A percentile compares a stretch with the other conserved stretches of the same genome.
phyloP scores from a whole-genome alignment of 2,329 filamentous ascomycete genomes.

The Alternaria hordeiaustralica region DNA sequence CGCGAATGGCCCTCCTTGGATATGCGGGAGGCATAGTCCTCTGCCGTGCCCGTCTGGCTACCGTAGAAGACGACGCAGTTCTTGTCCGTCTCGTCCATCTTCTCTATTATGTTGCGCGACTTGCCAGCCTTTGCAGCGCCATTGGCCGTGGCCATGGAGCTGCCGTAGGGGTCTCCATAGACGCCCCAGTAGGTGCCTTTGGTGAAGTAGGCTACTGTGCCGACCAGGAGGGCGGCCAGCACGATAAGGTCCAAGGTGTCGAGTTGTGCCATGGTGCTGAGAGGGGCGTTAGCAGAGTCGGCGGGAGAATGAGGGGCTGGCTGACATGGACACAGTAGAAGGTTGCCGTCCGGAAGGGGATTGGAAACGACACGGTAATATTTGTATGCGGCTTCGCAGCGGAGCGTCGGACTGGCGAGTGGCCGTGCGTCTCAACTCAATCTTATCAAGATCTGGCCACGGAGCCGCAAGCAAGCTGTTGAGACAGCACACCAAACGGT shows the following conservation, averaged over 20 bases:
- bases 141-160: slow-evolving; percentile 70
- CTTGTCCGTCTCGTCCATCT: slow-evolving; percentile 93
- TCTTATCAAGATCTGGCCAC: not conserved
- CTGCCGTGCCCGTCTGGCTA: slow-evolving; percentile 96
- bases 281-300: slow-evolving; percentile 16
- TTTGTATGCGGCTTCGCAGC: slow-evolving; percentile 26
- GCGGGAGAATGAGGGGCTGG: slow-evolving; percentile 20
- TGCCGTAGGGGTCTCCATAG: slow-evolving; percentile 85
- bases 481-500: not conserved
- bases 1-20: slow-evolving; percentile 97
- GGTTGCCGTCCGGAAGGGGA: slow-evolving; percentile 32
- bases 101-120: slow-evolving; percentile 91
- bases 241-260: slow-evolving; percentile 95
- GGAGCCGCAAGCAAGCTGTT: not conserved
- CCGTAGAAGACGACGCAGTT: slow-evolving; percentile 99
- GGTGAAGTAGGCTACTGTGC: slow-evolving; percentile 94
- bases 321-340: slow-evolving; percentile 28
- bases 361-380: slow-evolving; percentile 33
- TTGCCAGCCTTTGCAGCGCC: slow-evolving; percentile 77
- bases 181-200: slow-evolving; percentile 95
- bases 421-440: slow-evolving; percentile 4
- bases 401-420: slow-evolving; percentile 4
- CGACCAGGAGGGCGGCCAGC: slow-evolving; percentile 81
- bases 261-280: slow-evolving; percentile 82
- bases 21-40: slow-evolving; percentile 95